Percentiles rank a stretch among this genome's conserved stretches.
Evolutionary conservation across 75 land plant species (phyloP).

Genomic region (Picea glauca): DNA sequence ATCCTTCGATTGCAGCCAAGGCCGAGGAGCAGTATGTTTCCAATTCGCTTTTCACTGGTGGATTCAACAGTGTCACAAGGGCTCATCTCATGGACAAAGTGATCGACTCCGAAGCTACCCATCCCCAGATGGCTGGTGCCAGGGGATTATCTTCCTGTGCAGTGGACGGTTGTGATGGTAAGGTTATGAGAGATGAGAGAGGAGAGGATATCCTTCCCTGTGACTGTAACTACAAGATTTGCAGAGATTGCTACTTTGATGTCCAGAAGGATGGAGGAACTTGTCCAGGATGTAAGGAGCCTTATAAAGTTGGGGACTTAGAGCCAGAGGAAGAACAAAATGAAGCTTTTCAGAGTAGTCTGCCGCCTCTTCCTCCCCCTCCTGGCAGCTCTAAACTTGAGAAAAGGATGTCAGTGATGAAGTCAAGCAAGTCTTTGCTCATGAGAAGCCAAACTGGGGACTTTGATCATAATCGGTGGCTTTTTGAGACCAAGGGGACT

Average conservation of each 20-base stretch:
- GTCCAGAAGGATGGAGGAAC: constrained; percentile 49
- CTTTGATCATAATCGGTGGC: constrained; percentile 77
- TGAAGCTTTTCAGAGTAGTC: constrained; percentile 16
- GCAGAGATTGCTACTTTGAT: constrained; percentile 75
- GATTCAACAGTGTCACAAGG: constrained; percentile 73
- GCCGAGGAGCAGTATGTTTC: constrained; percentile 93
- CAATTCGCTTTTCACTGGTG: constrained; percentile 88
- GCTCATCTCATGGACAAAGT: constrained; percentile 93
- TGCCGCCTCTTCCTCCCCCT: constrained; percentile 31
- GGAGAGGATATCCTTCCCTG: constrained; percentile 83
- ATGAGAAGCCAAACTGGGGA: constrained; percentile 51
- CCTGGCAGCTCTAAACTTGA: constrained; percentile 38
- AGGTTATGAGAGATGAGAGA: constrained; percentile 74
- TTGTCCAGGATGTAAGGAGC: constrained; percentile 85
- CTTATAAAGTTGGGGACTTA: constrained; percentile 38
- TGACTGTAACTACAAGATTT: constrained; percentile 77
- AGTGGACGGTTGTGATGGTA: constrained; percentile 71
- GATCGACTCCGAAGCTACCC: constrained; percentile 58
- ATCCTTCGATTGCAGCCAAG: constrained; percentile 45
- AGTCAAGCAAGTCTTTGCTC: constrained; percentile 49
- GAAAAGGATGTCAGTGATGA: constrained; percentile 70
- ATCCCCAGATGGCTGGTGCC: constrained; percentile 84
- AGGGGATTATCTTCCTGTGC: constrained; percentile 60
- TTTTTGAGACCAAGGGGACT: constrained; percentile 81
- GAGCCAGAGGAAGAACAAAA: constrained; percentile 42